Conservation (phyloP, 2,329 filamentous ascomycete genomes). For the Neopestalotiopsis clavispora region DNA sequence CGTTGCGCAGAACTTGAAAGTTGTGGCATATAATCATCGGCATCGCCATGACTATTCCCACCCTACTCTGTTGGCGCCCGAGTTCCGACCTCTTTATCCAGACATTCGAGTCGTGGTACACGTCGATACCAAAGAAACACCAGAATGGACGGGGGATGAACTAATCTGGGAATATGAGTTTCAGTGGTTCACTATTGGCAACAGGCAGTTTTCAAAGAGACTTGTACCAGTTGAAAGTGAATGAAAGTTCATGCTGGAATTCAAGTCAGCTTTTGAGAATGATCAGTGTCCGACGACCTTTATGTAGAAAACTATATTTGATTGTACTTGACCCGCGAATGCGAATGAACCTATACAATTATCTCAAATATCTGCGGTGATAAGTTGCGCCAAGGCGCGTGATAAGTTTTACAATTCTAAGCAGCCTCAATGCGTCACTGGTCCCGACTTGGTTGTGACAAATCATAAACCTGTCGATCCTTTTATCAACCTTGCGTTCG, state of each 20-base stretch:
- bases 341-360: too few relatives aligned
- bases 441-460: too few relatives aligned
- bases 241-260: neutral
- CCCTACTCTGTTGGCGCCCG: neutral
- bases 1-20: neutral
- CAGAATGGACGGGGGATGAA: neutral
- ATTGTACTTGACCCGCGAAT: too few relatives aligned
- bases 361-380: too few relatives aligned
- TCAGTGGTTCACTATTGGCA: neutral
- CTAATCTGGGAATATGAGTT: neutral
- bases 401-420: too few relatives aligned
- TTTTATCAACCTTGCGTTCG: too few relatives aligned
- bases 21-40: slow-evolving; percentile 4
- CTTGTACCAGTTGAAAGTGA: neutral
- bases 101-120: slow-evolving; percentile 3
- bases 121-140: slow-evolving; percentile 9
- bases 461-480: too few relatives aligned
- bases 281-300: too few relatives aligned
- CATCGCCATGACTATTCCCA: neutral
- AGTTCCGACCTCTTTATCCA: neutral
- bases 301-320: too few relatives aligned
- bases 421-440: too few relatives aligned
- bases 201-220: neutral
- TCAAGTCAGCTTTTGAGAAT: neutral
- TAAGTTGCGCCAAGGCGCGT: too few relatives aligned